phyloP scores from a whole-genome alignment of 805 yeast genomes.

The Candida vartiovaarae region DNA sequence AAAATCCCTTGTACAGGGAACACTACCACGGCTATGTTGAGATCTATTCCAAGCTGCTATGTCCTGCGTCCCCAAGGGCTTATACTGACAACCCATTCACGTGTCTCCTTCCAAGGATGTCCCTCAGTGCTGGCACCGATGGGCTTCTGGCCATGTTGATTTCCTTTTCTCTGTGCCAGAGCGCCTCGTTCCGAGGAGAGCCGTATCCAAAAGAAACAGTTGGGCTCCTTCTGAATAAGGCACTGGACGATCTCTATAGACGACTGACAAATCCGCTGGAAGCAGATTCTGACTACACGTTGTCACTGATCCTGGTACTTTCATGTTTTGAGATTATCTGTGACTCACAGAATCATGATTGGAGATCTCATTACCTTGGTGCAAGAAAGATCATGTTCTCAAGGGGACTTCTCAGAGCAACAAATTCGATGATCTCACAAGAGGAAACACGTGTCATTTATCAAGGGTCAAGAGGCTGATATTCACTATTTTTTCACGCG shows the following conservation, averaged over 20 bases:
- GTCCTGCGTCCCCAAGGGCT: slow-evolving; percentile 53
- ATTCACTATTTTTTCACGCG: slow-evolving; percentile 47
- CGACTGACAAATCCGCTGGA: slow-evolving; percentile 43
- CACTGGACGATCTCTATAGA: slow-evolving; percentile 49
- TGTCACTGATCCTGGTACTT: slow-evolving; percentile 53
- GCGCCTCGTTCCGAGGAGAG: slow-evolving; percentile 15
- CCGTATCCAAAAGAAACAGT: slow-evolving; percentile 30
- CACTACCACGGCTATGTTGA: slow-evolving; percentile 57
- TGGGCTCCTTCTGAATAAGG: slow-evolving; percentile 46
- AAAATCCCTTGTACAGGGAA: slow-evolving; percentile 54
- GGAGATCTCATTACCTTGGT: slow-evolving; percentile 62
- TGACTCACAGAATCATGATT: slow-evolving; percentile 34
- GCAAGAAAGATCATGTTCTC: slow-evolving; percentile 58
- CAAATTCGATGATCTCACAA: slow-evolving; percentile 3
- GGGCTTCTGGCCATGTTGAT: slow-evolving; percentile 48
- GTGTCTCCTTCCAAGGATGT: slow-evolving; percentile 58
- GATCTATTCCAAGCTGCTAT: slow-evolving; percentile 52
- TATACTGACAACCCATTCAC: slow-evolving; percentile 62
- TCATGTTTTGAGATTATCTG: slow-evolving; percentile 49
- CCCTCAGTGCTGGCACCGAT: slow-evolving; percentile 50
- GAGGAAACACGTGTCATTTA: not conserved
- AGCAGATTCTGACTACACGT: slow-evolving; percentile 57
- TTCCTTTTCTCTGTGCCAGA: slow-evolving; percentile 42
- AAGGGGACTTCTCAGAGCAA: slow-evolving; percentile 35
- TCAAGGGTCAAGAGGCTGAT: slow-evolving; percentile 12